Evolutionary conservation across 2,329 filamentous ascomycete species (phyloP).

Genomic region (Hymenoscyphus occultus): DNA sequence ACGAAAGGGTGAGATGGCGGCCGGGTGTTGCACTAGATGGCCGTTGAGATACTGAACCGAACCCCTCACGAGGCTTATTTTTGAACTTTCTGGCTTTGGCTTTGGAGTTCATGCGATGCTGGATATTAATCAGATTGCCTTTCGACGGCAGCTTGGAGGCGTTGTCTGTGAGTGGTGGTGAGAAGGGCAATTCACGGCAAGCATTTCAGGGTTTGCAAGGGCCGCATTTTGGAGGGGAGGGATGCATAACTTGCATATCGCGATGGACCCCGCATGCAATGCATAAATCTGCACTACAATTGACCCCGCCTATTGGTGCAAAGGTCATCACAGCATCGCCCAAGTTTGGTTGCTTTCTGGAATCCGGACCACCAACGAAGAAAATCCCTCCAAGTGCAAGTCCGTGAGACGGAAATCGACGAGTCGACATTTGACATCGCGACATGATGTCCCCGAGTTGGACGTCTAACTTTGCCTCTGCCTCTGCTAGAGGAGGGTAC

Average conservation of each 20-base stretch:
- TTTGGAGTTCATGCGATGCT: not conserved
- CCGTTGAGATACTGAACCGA: not conserved
- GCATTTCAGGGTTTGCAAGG: slow-evolving; percentile 6
- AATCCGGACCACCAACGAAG: not conserved
- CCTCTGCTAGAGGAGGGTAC: not conserved
- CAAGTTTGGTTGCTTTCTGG: slow-evolving; percentile 20
- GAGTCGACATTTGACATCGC: slow-evolving; percentile 8
- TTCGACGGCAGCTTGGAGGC: not conserved
- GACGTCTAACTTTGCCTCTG: not conserved
- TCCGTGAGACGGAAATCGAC: slow-evolving; percentile 7
- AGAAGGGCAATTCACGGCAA: not conserved
- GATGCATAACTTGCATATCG: slow-evolving; percentile 27
- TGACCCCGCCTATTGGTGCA: slow-evolving; percentile 10
- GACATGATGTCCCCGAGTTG: not conserved
- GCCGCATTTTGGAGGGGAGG: slow-evolving; percentile 7
- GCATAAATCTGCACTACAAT: slow-evolving; percentile 6
- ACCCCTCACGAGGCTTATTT: not conserved
- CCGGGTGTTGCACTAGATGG: not conserved
- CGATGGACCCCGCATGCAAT: slow-evolving; percentile 20
- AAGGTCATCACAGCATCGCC: slow-evolving; percentile 10
- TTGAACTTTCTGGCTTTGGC: not conserved
- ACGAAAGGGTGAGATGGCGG: not conserved
- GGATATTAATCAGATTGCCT: not conserved
- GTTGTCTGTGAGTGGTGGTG: slow-evolving; percentile 8
- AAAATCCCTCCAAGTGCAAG: slow-evolving; percentile 3